Conservation (phyloP, 495 filamentous ascomycete genomes). For the Articulospora tetracladia region DNA sequence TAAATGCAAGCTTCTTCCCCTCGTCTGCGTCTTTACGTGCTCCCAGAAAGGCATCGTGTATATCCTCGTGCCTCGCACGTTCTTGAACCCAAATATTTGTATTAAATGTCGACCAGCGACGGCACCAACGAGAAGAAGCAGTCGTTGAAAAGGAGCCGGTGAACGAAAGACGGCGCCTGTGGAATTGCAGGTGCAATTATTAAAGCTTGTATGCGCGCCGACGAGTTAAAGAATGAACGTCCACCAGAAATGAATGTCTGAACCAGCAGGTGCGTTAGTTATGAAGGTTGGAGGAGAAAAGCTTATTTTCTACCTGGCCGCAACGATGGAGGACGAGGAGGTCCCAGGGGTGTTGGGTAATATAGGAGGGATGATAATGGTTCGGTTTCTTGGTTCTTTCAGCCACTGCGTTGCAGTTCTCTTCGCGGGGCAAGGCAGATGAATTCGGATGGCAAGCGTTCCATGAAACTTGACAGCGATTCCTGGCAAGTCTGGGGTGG, state of each 20-base stretch:
- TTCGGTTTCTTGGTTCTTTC: background rate
- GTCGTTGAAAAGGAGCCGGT: slow-evolving; percentile 14
- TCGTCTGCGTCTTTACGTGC: slow-evolving; percentile 53
- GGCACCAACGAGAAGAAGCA: slow-evolving; percentile 21
- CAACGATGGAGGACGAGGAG: slow-evolving; percentile 3
- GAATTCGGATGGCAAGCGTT: slow-evolving; percentile 14
- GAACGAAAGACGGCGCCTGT: slow-evolving; percentile 16
- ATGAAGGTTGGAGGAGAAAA: slow-evolving; percentile 39
- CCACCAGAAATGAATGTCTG: slow-evolving; percentile 49
- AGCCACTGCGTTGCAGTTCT: slow-evolving; percentile 4
- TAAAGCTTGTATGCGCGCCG: slow-evolving; percentile 14
- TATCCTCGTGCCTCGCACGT: background rate
- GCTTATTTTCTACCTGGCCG: slow-evolving; percentile 26
- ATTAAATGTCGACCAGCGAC: slow-evolving; percentile 44
- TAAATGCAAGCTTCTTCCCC: slow-evolving; percentile 70
- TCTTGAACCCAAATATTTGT: slow-evolving; percentile 8
- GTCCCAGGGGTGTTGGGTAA: slow-evolving; percentile 15
- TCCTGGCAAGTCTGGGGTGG: slow-evolving; percentile 3
- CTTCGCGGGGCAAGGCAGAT: slow-evolving; percentile 13
- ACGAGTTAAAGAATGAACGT: slow-evolving; percentile 21
- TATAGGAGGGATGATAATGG: slow-evolving; percentile 11
- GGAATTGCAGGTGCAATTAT: slow-evolving; percentile 3
- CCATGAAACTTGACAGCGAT: slow-evolving; percentile 21
- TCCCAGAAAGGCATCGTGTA: slow-evolving; percentile 16
- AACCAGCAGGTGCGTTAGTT: slow-evolving; percentile 49